Evolutionary conservation across 352 stramenopile species (phyloP), one percentile per base, ranked within the genome.

Genomic region (Pythium apleroticum): DNA sequence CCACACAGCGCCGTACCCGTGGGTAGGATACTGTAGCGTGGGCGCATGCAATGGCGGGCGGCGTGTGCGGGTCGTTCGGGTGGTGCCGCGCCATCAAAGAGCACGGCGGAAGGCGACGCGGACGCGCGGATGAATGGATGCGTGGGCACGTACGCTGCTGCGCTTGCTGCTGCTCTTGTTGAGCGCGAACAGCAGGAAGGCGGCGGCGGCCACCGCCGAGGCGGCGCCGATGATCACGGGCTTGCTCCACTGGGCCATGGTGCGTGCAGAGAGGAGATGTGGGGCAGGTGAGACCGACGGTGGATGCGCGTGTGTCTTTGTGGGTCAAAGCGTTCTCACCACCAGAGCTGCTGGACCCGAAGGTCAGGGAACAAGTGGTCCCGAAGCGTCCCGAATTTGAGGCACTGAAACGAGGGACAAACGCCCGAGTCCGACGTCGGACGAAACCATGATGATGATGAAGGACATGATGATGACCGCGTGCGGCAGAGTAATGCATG

Each of bases 231-330:
- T 80, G 66, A 95, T 78, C 56, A 93, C 67, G 46, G 84, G 84
- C 74, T 93, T 95, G 71, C 76, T 84, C 70, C 91, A 80, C 57
- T 89, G 80, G 71, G 88, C 80, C 84, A 93, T 95, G 46, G 49
- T 66, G 50, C 7, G 19, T 48, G 24, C 12, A 58, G 55, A 45
- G 49, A 35, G 28, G 17, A 20, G n/a, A 35, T 30, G 54, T 6
- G 20, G 19, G 22, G 28, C 35, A 57, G 45, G 22, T 9, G 45
- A 54, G 50, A 25, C 6, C 20, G 31, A 22, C 52, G 43, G 41
- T 17, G 27, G 31, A 33, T 24, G 2, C 22, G 56, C 67, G 62
- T 74, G 57, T 74, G 60, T 57, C 61, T 74, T 67, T 73, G 59
- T 64, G 19, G 19, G 24, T 25, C 14, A 31, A 41, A 37, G 54